Percentiles rank a stretch among this genome's conserved stretches.
phyloP scores from a whole-genome alignment of 2,329 filamentous ascomycete genomes.

The Diaporthe caulivora region DNA sequence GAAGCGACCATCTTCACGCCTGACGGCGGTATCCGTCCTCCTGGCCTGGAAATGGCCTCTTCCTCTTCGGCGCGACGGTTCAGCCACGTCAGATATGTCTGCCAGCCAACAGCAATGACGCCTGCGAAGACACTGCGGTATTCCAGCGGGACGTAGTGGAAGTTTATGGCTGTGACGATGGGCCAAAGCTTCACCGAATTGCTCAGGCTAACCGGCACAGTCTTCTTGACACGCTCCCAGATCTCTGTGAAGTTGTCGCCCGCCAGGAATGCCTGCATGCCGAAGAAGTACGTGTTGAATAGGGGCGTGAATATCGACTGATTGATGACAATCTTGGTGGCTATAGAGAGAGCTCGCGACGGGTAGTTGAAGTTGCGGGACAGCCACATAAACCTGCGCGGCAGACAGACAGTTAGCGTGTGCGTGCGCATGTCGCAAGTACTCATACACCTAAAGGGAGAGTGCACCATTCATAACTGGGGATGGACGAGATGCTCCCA shows the following conservation, averaged over 20 bases:
- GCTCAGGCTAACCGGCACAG: constrained; percentile 80
- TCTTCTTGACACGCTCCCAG: constrained; percentile 77
- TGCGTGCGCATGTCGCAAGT: neutral
- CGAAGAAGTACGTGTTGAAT: constrained; percentile 88
- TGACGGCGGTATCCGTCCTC: constrained; percentile 30
- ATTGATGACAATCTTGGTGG: constrained; percentile 83
- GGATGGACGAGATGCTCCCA: constrained; percentile 79
- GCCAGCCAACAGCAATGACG: constrained; percentile 87
- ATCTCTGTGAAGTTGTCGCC: constrained; percentile 75
- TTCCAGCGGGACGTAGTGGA: constrained; percentile 84
- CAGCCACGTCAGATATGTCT: constrained; percentile 87
- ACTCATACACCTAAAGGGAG: too few species aligned
- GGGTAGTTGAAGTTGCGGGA: constrained; percentile 86
- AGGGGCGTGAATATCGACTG: constrained; percentile 84
- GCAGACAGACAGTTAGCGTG: neutral
- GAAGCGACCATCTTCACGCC: constrained; percentile 17
- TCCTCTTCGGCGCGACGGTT: constrained; percentile 79
- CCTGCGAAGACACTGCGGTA: constrained; percentile 86
- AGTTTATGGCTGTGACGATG: constrained; percentile 85
- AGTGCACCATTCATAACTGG: constrained; percentile 83
- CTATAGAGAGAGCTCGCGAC: constrained; percentile 77
- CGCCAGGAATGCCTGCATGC: constrained; percentile 79
- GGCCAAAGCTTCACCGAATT: constrained; percentile 94
- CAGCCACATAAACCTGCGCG: constrained; percentile 80
- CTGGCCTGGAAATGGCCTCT: constrained; percentile 50